A percentile compares a stretch with the other conserved stretches of the same genome.
Conservation (phyloP, 2,329 filamentous ascomycete species). For the Xylaria hypoxylon region DNA sequence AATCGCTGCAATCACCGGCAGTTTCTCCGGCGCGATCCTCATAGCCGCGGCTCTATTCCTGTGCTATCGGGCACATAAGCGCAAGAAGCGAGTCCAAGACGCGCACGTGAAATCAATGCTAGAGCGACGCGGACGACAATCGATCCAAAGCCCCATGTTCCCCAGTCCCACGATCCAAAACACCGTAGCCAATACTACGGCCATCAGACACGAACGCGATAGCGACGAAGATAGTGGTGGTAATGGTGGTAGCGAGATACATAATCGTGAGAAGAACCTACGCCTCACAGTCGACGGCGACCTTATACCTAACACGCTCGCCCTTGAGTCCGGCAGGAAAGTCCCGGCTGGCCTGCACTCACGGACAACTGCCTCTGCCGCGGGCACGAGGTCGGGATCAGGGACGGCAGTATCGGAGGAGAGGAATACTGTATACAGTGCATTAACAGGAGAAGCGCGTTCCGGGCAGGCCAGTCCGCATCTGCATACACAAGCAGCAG, state of each 20-base stretch:
- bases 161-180: slow-evolving; percentile 17
- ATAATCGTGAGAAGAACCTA: slow-evolving; percentile 19
- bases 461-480: slow-evolving; percentile 28
- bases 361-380: slow-evolving; percentile 17
- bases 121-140: slow-evolving; percentile 14
- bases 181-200: neutral
- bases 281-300: slow-evolving; percentile 31
- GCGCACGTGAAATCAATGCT: slow-evolving; percentile 34
- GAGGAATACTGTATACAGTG: slow-evolving; percentile 37
- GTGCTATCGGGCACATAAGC: slow-evolving; percentile 42
- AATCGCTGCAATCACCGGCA: slow-evolving; percentile 45
- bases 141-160: slow-evolving; percentile 11
- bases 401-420: neutral
- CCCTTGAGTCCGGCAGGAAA: slow-evolving; percentile 43
- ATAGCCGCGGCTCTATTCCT: slow-evolving; percentile 42
- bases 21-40: slow-evolving; percentile 45
- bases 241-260: neutral
- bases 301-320: slow-evolving; percentile 44
- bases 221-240: neutral
- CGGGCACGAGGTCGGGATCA: neutral
- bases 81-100: slow-evolving; percentile 41
- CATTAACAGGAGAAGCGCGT: slow-evolving; percentile 39
- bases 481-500: neutral
- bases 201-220: neutral
- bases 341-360: slow-evolving; percentile 36